Evolutionary conservation across 2,329 filamentous ascomycete species (phyloP).

Genomic region (Colletotrichum sojae): DNA sequence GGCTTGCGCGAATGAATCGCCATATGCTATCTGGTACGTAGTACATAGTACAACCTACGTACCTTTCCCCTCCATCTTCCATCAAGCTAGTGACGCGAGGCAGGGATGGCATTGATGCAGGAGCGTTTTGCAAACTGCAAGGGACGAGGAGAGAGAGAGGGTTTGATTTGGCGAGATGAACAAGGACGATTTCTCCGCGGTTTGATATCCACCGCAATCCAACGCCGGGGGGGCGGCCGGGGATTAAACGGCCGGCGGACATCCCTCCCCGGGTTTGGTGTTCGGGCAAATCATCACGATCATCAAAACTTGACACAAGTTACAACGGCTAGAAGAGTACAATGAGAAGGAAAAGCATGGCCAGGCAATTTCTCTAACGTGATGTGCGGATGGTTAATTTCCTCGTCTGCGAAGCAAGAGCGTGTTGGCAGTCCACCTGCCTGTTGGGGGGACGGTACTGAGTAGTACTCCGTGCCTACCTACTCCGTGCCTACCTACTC

Average conservation of each 20-base stretch:
- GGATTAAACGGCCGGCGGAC: slow-evolving; percentile 2
- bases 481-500: background rate
- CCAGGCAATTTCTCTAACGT: too few relatives aligned
- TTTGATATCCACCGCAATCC: slow-evolving; percentile 2
- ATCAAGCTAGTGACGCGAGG: background rate
- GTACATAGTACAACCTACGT: too few relatives aligned
- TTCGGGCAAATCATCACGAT: slow-evolving; percentile 8
- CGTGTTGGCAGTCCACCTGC: too few relatives aligned
- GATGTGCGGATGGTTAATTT: too few relatives aligned
- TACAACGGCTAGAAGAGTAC: too few relatives aligned
- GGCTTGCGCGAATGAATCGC: background rate
- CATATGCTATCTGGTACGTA: background rate
- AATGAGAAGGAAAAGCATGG: too few relatives aligned
- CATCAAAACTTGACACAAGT: slow-evolving; percentile 15
- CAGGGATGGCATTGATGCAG: slow-evolving; percentile 16
- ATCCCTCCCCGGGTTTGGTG: background rate
- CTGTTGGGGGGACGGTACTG: too few relatives aligned
- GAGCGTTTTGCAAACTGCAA: slow-evolving; percentile 11
- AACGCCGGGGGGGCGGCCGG: background rate
- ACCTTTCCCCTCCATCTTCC: too few relatives aligned
- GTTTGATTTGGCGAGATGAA: slow-evolving; percentile 19
- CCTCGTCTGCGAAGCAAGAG: too few relatives aligned
- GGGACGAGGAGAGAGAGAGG: background rate
- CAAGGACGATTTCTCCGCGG: background rate
- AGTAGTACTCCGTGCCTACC: too few relatives aligned